Evolutionary conservation across 2,329 filamentous ascomycete genomes (phyloP), one percentile per base, ranked within the genome.

Genomic region (Curvularia lunata): DNA sequence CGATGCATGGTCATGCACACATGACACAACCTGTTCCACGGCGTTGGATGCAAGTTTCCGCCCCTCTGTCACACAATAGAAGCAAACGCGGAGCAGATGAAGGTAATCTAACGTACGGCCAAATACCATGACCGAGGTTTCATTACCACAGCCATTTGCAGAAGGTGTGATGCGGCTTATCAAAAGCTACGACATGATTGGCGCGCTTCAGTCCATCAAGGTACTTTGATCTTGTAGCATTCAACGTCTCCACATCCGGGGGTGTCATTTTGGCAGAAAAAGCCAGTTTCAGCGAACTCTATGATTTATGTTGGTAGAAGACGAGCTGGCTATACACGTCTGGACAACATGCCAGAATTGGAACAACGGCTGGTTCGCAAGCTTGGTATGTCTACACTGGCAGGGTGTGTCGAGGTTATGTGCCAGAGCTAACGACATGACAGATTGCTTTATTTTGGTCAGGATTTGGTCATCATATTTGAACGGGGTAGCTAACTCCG

Each of bases 341-440:
- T 52, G 37, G 41, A 55, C 9, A 43, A 18, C 5, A 69, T 68
- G 59, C 50, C 62, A 7, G 55, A 62, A 25, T 48, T 66, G 1
- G 69, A 71, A 54, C 66, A 49, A 45, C 63, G 65, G 13, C 40
- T 72, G 46, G 70, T 71, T 46, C 68, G 64, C 40, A 72, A 72
- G 52, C 66, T 72, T 18, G 70, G 54, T 57, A 54, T 38, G 50
- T 43, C 43, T 16, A 19, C 5, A 52, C 3, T 2, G 4, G 12
- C n/a, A 13, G 13, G 16, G 4, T 30, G 3, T 49, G 0, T 42
- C 5, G 40, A 18, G 25, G 21, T 25, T 4, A 41, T 21, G 8
- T 25, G 9, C 8, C 5, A 13, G 12, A 25, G 25, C 50, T 54
- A 57, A 57, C n/a, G 10, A 43, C n/a, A 8, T 16, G 18, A 46